A percentile compares a stretch with the other conserved stretches of the same genome.
Conservation (phyloP, 768 basidiomycete species). For the Pholiota molesta region DNA sequence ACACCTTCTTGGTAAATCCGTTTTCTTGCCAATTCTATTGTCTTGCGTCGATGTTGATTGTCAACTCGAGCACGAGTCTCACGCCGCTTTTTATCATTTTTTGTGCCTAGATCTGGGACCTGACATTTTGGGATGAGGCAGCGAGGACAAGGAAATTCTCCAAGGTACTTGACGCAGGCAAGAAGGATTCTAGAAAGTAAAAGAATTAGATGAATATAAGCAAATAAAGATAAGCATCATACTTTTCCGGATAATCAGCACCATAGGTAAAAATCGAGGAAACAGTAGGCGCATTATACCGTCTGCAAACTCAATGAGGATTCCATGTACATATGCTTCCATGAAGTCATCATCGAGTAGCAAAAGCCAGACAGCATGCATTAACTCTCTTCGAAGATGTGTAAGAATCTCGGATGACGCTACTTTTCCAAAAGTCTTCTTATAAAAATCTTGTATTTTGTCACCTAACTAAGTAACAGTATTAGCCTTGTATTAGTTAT, state of each 20-base stretch:
- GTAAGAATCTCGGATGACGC: slow-evolving; percentile 24
- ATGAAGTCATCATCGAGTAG: slow-evolving; percentile 37
- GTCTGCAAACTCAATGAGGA: slow-evolving; percentile 35
- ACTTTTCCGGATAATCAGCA: slow-evolving; percentile 47
- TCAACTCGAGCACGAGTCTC: too few relatives aligned
- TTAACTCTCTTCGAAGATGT: slow-evolving; percentile 33
- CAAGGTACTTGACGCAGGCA: slow-evolving; percentile 32
- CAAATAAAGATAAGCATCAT: slow-evolving; percentile 6
- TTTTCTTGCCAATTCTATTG: too few relatives aligned
- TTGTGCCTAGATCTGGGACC: too few relatives aligned
- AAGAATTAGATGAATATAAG: background rate
- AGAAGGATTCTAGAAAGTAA: slow-evolving; percentile 25
- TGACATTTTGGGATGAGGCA: slow-evolving; percentile 18
- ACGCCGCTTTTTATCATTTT: too few relatives aligned
- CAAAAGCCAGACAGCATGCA: slow-evolving; percentile 35
- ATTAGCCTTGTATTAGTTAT: background rate
- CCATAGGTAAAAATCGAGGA: slow-evolving; percentile 38
- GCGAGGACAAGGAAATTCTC: slow-evolving; percentile 38
- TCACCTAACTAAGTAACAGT: too few relatives aligned
- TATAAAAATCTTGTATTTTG: too few relatives aligned
- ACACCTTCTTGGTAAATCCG: too few relatives aligned
- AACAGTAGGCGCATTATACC: slow-evolving; percentile 31
- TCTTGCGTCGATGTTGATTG: too few relatives aligned
- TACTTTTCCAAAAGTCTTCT: background rate
- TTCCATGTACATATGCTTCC: slow-evolving; percentile 34